phyloP scores from a whole-genome alignment of 371 early-diverging fungal genomes.

The Rhizopus delemar region DNA sequence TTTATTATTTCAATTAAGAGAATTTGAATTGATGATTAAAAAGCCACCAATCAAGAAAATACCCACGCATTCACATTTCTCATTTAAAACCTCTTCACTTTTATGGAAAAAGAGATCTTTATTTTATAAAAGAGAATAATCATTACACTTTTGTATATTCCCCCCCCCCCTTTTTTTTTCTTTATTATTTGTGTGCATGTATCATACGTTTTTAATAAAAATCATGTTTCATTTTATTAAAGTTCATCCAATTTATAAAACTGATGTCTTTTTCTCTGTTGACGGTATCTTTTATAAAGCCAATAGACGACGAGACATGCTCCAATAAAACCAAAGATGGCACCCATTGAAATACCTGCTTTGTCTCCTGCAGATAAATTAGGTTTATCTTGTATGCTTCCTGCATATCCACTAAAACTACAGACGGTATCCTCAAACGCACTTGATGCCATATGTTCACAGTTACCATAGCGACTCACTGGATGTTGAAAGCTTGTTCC shows the following conservation, averaged over 20 bases:
- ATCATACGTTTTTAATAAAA: too few relatives aligned
- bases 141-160: background rate
- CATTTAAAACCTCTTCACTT: background rate
- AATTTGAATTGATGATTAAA: conserved; percentile 56
- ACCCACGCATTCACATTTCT: background rate
- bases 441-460: conserved; percentile 5
- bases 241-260: conserved; percentile 28
- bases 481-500: background rate
- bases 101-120: background rate
- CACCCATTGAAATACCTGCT: conserved; percentile 38
- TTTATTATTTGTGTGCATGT: too few relatives aligned
- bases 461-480: conserved; percentile 10
- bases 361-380: conserved; percentile 10
- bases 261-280: conserved; percentile 16
- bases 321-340: conserved; percentile 18
- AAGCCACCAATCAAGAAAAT: background rate
- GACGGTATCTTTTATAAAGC: conserved; percentile 20
- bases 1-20: conserved; percentile 77
- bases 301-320: conserved; percentile 9
- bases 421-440: conserved; percentile 13
- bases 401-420: background rate
- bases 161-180: background rate
- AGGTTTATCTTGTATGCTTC: background rate
- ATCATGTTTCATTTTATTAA: background rate
- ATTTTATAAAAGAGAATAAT: background rate